These are phyloP conservation scores for Physcomitrium patens DNA, from an alignment of 225 moss, liverwort and hornwort genomes.

Conservation along the genomic window DNA sequence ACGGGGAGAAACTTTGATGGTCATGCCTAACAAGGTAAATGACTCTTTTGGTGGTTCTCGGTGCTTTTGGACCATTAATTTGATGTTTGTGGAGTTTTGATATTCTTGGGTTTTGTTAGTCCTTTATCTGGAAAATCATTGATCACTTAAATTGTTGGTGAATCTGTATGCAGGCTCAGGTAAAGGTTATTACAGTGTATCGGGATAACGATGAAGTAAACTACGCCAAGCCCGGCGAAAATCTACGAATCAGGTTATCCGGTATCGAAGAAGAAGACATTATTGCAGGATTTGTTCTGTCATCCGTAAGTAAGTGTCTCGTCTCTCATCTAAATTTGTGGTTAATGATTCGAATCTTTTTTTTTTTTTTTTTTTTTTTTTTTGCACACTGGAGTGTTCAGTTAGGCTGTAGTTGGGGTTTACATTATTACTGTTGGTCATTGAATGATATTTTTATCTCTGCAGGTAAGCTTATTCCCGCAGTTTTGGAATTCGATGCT, in stretches of 20 bases:
- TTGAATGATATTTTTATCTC: not conserved
- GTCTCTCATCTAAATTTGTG: not conserved
- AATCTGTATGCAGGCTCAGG: slow-evolving; percentile 61
- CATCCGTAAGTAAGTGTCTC: slow-evolving; percentile 68
- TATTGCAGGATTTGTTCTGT: slow-evolving; percentile 86
- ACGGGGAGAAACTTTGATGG: slow-evolving; percentile 80
- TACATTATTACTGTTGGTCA: not conserved
- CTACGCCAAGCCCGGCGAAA: slow-evolving; percentile 95
- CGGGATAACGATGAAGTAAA: slow-evolving; percentile 91
- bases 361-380: too few relatives aligned
- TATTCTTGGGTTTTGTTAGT: not conserved
- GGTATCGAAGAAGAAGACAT: slow-evolving; percentile 98
- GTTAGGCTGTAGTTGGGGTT: not conserved
- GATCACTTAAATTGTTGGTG: not conserved
- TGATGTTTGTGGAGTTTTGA: not conserved
- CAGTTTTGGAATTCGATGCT: slow-evolving; percentile 88
- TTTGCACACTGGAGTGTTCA: too few relatives aligned
- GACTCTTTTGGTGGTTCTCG: not conserved
- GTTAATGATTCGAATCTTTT: not conserved
- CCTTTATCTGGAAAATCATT: not conserved
- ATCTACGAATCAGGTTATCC: slow-evolving; percentile 84
- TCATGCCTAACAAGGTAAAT: slow-evolving; percentile 79
- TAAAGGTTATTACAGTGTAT: slow-evolving; percentile 92
- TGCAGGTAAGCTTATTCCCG: slow-evolving; percentile 79
- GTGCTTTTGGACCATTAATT: not conserved